These are phyloP conservation scores for Kockovaella imperatae DNA, from an alignment of 768 basidiomycete species.

Conservation along the genomic window DNA sequence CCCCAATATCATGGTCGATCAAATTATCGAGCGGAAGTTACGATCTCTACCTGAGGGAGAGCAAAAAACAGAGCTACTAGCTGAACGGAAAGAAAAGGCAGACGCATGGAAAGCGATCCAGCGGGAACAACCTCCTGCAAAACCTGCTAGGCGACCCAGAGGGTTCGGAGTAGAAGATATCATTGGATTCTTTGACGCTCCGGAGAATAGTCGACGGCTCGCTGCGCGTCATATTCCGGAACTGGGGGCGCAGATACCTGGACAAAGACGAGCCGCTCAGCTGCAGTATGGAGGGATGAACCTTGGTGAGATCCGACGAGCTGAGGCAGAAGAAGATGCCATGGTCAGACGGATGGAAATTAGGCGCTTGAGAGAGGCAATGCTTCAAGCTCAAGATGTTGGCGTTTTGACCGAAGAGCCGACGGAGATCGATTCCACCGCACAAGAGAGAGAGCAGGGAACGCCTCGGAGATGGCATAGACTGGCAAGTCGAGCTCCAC, in stretches of 20 bases:
- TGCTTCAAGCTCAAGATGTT: no score
- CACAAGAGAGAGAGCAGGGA: no score
- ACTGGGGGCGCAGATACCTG: constrained; percentile 18
- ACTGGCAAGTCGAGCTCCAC: no score
- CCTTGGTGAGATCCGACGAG: constrained; percentile 11
- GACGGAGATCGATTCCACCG: no score
- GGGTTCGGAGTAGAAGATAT: constrained; percentile 19
- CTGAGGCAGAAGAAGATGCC: constrained; percentile 18
- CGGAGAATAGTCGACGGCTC: constrained; percentile 13
- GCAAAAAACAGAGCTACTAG: constrained; percentile 14
- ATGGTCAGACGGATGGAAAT: no score
- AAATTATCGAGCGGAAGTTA: constrained; percentile 35
- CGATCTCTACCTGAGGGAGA: constrained; percentile 11
- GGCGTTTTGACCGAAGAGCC: no score
- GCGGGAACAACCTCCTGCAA: constrained; percentile 5
- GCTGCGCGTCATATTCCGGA: constrained; percentile 24
- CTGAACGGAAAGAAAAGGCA: constrained; percentile 26
- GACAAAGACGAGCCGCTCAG: background rate
- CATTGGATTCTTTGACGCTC: constrained; percentile 15
- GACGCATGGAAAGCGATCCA: constrained; percentile 27
- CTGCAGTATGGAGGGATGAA: constrained; percentile 2
- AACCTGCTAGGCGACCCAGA: constrained; percentile 3
- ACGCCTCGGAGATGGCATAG: no score
- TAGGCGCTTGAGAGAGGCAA: background rate
- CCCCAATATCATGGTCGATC: constrained; percentile 36